Evolutionary conservation across 768 basidiomycete species (phyloP).

Genomic region (Paxillus ammoniavirescens): DNA sequence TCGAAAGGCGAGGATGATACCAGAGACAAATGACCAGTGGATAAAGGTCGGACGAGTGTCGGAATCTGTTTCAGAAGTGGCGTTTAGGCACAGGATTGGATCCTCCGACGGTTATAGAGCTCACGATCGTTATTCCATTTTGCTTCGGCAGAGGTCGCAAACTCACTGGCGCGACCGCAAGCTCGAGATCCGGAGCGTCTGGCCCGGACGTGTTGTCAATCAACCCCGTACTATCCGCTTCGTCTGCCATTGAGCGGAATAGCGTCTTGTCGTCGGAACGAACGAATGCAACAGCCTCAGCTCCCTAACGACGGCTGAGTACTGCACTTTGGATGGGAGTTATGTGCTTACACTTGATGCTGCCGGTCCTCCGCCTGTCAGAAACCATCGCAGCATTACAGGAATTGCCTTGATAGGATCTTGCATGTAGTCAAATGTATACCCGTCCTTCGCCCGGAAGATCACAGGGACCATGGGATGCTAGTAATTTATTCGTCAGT

Average conservation of each 20-base stretch:
- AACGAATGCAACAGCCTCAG: conserved; percentile 17
- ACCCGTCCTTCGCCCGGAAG: neutral
- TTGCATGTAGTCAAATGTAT: conserved; percentile 4
- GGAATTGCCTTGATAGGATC: neutral
- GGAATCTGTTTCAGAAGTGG: neutral
- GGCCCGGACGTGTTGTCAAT: conserved; percentile 8
- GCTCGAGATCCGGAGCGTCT: conserved; percentile 10
- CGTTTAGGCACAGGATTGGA: neutral
- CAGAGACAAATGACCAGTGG: neutral
- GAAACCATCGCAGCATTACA: conserved; percentile 1
- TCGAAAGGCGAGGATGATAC: conserved; percentile 11
- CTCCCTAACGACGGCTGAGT: conserved; percentile 5
- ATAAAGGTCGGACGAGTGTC: neutral
- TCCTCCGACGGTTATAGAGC: neutral
- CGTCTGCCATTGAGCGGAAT: conserved; percentile 4
- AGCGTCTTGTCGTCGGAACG: conserved; percentile 13
- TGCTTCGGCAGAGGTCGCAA: neutral
- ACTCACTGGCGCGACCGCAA: conserved; percentile 1
- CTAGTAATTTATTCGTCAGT: neutral
- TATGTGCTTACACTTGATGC: conserved; percentile 42
- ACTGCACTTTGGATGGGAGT: neutral
- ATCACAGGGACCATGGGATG: neutral
- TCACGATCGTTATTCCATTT: neutral
- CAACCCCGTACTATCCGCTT: neutral
- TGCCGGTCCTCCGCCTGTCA: conserved; percentile 41